Evolutionary conservation across 768 basidiomycete species (phyloP).

Genomic region (Chalciporus chontae): DNA sequence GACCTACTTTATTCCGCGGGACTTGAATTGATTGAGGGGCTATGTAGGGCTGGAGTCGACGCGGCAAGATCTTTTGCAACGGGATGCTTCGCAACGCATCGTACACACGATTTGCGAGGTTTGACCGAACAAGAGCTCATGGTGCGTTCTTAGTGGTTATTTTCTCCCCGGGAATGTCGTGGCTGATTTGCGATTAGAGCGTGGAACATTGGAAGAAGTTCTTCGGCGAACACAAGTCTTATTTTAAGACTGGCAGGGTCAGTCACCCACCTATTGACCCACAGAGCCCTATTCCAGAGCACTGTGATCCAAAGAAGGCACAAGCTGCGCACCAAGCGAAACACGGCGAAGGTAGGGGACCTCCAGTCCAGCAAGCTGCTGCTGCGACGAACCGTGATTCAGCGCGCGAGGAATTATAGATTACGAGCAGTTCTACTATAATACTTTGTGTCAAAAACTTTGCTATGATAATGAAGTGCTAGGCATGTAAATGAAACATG

Average conservation of each 20-base stretch:
- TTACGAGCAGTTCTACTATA: conserved; percentile 16
- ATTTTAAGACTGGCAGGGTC: conserved; percentile 74
- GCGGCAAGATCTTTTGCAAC: conserved; percentile 92
- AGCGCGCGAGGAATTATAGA: conserved; percentile 30
- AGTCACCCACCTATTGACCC: conserved; percentile 76
- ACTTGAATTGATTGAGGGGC: conserved; percentile 21
- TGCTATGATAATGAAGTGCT: conserved; percentile 19
- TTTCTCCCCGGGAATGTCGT: not conserved
- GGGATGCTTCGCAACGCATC: conserved; percentile 88
- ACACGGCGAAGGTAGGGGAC: conserved; percentile 28
- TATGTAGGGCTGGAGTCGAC: conserved; percentile 72
- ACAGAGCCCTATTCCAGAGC: conserved; percentile 64
- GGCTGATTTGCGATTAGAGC: conserved; percentile 42
- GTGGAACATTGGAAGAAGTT: conserved; percentile 88
- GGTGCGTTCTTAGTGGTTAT: conserved; percentile 41
- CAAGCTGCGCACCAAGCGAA: conserved; percentile 26
- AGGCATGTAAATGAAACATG: conserved; percentile 25
- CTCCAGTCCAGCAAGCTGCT: conserved; percentile 19
- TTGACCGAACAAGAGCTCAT: conserved; percentile 65
- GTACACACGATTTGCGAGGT: conserved; percentile 88
- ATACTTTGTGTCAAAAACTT: conserved; percentile 3
- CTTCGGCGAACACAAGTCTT: conserved; percentile 78
- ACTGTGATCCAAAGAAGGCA: conserved; percentile 65
- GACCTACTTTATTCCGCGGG: conserved; percentile 15
- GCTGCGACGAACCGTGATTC: conserved; percentile 8